Evolutionary conservation across 1,139 yeast genomes (phyloP).

Genomic region (Geotrichum australiense): DNA sequence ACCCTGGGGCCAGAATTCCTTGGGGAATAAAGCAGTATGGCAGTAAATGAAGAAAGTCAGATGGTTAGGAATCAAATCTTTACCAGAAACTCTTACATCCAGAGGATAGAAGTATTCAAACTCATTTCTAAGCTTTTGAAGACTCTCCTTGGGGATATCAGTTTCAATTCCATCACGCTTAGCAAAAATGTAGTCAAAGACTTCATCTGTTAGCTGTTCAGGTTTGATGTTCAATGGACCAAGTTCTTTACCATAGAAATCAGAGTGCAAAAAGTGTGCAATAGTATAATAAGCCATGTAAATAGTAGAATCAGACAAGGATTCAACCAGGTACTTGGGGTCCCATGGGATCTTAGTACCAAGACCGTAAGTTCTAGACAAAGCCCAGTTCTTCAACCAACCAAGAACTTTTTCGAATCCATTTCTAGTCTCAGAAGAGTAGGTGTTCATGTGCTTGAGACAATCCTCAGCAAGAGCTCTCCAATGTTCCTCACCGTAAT

Average conservation of each 20-base stretch:
- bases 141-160: constrained; percentile 54
- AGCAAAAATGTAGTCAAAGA: constrained; percentile 83
- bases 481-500: constrained; percentile 96
- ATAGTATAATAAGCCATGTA: constrained; percentile 96
- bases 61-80: constrained; percentile 96
- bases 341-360: constrained; percentile 99
- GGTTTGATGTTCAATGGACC: constrained; percentile 74
- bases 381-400: constrained; percentile 99
- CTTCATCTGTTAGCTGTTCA: constrained; percentile 87
- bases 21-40: constrained; percentile 90
- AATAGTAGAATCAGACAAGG: constrained; percentile 90
- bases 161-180: constrained; percentile 58
- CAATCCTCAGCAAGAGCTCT: constrained; percentile 78
- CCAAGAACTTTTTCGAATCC: constrained; percentile 92
- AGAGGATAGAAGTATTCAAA: constrained; percentile 94
- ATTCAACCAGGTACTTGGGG: constrained; percentile 84
- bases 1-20: constrained; percentile 88
- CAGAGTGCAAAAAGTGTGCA: constrained; percentile 77
- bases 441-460: constrained; percentile 69
- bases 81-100: constrained; percentile 88
- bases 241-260: constrained; percentile 68
- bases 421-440: constrained; percentile 75
- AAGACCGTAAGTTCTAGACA: constrained; percentile 91
- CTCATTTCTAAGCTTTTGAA: constrained; percentile 77
- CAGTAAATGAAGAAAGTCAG: constrained; percentile 90